Percentiles rank a stretch among this genome's conserved stretches.
Evolutionary conservation across 352 stramenopile genomes (phyloP).

Genomic region (Globisporangium apiculatum): DNA sequence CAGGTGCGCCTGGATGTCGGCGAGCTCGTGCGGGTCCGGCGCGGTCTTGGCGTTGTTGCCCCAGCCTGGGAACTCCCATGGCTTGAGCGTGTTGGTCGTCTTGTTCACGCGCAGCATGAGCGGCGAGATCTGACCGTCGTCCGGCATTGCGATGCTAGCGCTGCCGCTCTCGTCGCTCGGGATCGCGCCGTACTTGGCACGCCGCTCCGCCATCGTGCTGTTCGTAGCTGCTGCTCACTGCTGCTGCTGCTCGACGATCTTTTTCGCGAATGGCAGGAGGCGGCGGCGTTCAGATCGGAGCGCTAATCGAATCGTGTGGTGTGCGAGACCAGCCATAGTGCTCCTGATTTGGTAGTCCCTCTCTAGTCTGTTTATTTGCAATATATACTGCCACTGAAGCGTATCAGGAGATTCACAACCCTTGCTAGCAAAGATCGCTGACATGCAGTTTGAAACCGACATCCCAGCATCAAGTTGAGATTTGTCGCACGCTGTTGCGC

Average conservation of each 20-base stretch:
- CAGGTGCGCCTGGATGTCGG: constrained; percentile 68
- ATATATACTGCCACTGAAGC: too few species aligned
- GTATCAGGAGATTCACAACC: too few species aligned
- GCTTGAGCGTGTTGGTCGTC: constrained; percentile 55
- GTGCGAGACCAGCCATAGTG: too few species aligned
- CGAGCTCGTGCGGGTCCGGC: constrained; percentile 56
- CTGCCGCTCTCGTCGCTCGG: constrained; percentile 22
- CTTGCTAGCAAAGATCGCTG: too few species aligned
- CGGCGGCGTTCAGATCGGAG: too few species aligned
- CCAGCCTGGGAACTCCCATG: constrained; percentile 85
- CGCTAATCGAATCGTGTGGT: too few species aligned
- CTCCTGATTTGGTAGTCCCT: too few species aligned
- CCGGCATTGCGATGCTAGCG: constrained; percentile 19
- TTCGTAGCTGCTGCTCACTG: constrained; percentile 13
- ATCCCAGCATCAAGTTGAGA: too few species aligned
- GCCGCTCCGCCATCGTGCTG: constrained; percentile 24
- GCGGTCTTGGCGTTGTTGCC: constrained; percentile 54
- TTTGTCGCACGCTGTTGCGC: too few species aligned
- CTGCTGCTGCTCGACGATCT: constrained; percentile 21
- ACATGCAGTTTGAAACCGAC: too few species aligned
- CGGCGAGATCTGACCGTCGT: constrained; percentile 47
- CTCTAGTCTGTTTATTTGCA: too few species aligned
- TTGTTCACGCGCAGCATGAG: constrained; percentile 75
- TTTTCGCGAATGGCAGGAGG: constrained; percentile 1
- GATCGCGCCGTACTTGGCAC: constrained; percentile 54